Evolutionary conservation across 768 basidiomycete genomes (phyloP), one percentile per base, ranked within the genome.

Genomic region (Gautieria morchelliformis): DNA sequence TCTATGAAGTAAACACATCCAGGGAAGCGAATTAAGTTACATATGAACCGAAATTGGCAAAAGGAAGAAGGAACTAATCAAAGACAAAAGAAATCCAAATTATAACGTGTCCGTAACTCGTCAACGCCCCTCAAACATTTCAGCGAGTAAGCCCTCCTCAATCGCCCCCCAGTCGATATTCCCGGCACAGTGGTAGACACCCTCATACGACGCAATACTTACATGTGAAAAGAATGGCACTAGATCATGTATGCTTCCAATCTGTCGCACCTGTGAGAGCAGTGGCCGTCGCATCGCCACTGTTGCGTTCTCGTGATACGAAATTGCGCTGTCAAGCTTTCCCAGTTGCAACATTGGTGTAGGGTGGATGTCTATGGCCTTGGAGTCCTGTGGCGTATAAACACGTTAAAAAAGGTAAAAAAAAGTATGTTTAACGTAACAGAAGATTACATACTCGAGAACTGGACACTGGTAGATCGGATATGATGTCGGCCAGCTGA

Each of bases 161-260:
- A 99, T 85, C 3, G 83, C 84, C 33, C 83, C 85, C 93, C 91
- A 95, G 66, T 98, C 94, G 19, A 98, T 75, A 56, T 79, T 83
- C 0, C 87, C 85, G 14, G 80, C 82, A 62, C 86, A 86, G 7
- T 81, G 81, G 68, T 97, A 99, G 79, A 58, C 87, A 49, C 48
- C 48, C 24, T 49, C 48, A 12, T 49, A 49, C 22, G 48, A 49
- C 11, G 48, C 42, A 44, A 22, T 37, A 87, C 71, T 98, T 93
- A 67, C 93, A 98, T 10, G 88, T 86, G 5, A 85, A 76, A 70
- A 98, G 75, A 99, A 99, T 0, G 86, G 80, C n/a, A 84, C 78
- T 24, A 99, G 73, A 64, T 96, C 89, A 39, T 83, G 80, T 42
- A 96, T 81, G 53, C 89, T 92, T 60, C 86, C 84, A 57, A 97